A percentile compares a stretch with the other conserved stretches of the same genome.
phyloP scores from a whole-genome alignment of 2,329 filamentous ascomycete genomes.

The Aspergillus candidus region DNA sequence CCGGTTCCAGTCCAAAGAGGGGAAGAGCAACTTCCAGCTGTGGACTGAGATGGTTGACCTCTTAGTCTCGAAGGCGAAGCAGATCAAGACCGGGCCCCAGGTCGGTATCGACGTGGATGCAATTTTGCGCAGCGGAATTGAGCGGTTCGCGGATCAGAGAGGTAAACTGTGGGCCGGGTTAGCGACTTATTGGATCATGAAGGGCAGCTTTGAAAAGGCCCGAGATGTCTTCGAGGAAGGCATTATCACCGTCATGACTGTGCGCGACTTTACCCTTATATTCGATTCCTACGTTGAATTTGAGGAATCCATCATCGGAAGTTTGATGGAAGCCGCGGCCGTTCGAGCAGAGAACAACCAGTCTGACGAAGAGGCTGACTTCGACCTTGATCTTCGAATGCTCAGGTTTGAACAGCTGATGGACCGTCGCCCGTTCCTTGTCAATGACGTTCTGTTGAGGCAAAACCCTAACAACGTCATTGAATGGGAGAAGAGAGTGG shows the following conservation, averaged over 20 bases:
- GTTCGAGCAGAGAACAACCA: conserved; percentile 70
- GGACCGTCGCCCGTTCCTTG: conserved; percentile 89
- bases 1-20: conserved; percentile 84
- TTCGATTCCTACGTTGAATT: conserved; percentile 97
- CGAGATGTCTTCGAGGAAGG: conserved; percentile 93
- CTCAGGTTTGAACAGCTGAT: conserved; percentile 97
- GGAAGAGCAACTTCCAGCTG: conserved; percentile 90
- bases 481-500: conserved; percentile 97
- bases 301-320: conserved; percentile 89
- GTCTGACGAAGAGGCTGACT: conserved; percentile 76
- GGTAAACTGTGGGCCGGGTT: conserved; percentile 93
- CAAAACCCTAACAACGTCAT: conserved; percentile 95
- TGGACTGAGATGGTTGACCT: conserved; percentile 98
- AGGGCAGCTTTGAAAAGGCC: conserved; percentile 85
- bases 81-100: conserved; percentile 74
- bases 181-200: conserved; percentile 93
- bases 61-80: conserved; percentile 80
- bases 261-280: conserved; percentile 91
- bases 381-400: conserved; percentile 94
- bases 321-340: conserved; percentile 82
- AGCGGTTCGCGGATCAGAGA: conserved; percentile 84
- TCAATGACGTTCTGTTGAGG: conserved; percentile 90
- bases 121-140: conserved; percentile 87
- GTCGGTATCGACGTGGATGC: conserved; percentile 82
- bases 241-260: conserved; percentile 96